Percentiles rank a stretch among this genome's conserved stretches.
Conservation (phyloP, 768 basidiomycete species). For the Paxillus involutus region DNA sequence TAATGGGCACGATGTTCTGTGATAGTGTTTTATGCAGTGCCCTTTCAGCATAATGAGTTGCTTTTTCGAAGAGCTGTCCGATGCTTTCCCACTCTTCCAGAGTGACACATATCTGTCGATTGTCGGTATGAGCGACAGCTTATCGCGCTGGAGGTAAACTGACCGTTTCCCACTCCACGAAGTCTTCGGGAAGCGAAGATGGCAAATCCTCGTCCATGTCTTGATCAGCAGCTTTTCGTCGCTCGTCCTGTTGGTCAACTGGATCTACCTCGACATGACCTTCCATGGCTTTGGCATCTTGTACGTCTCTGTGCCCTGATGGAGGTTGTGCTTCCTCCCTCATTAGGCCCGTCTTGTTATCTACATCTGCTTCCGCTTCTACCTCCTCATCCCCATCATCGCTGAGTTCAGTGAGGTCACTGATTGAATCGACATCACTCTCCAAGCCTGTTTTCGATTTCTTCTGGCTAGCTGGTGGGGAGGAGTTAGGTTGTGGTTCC, state of each 20-base stretch:
- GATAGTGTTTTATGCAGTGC: constrained; percentile 68
- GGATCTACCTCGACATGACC: neutral
- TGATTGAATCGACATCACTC: constrained; percentile 60
- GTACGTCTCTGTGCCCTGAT: neutral
- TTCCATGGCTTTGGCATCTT: neutral
- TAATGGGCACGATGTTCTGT: constrained; percentile 66
- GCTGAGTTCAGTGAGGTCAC: constrained; percentile 75
- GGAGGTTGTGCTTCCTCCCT: constrained; percentile 1
- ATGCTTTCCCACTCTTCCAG: constrained; percentile 85
- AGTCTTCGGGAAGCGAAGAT: constrained; percentile 44
- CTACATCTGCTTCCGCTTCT: constrained; percentile 11
- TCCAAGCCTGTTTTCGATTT: constrained; percentile 54
- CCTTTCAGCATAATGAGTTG: constrained; percentile 79
- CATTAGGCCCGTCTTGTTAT: neutral
- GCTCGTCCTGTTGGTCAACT: constrained; percentile 4
- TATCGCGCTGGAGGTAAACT: constrained; percentile 22
- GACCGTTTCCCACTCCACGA: constrained; percentile 93
- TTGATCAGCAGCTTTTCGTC: neutral
- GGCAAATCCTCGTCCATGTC: neutral
- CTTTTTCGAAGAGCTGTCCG: constrained; percentile 70
- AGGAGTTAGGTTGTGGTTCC: constrained; percentile 5
- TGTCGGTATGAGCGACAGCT: neutral
- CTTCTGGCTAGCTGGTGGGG: constrained; percentile 7
- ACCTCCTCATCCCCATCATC: constrained; percentile 38
- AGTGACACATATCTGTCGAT: constrained; percentile 72